Conservation (phyloP, 177 flowering plant species). For the Tripterygium wilfordii region DNA sequence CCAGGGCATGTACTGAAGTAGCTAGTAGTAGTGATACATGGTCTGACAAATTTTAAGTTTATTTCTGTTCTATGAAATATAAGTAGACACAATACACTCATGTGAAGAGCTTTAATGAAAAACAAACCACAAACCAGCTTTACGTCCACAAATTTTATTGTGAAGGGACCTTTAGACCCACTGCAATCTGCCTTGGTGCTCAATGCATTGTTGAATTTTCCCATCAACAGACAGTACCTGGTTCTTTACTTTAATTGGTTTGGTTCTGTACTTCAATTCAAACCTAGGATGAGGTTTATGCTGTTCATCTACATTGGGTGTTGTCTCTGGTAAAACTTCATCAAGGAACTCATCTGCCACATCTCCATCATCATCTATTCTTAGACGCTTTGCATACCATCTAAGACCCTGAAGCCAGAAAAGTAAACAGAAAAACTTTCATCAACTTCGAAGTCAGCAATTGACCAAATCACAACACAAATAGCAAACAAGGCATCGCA, state of each 20-base stretch:
- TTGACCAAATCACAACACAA: no score
- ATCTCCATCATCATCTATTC: constrained; percentile 93
- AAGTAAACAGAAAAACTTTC: no score
- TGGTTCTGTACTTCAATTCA: constrained; percentile 40
- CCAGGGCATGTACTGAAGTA: no score
- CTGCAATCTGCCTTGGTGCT: constrained; percentile 56
- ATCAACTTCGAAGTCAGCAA: no score
- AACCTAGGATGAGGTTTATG: constrained; percentile 39
- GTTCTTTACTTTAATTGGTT: constrained; percentile 51
- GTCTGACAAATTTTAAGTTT: no score
- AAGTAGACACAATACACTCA: no score
- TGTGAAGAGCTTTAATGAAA: background rate
- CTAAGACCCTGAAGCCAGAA: constrained; percentile 66
- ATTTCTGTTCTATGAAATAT: no score
- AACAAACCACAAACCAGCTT: background rate
- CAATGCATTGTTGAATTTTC: constrained; percentile 58
- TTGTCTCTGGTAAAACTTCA: constrained; percentile 43
- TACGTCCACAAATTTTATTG: background rate
- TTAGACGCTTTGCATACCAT: constrained; percentile 75
- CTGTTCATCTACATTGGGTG: constrained; percentile 23
- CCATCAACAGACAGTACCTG: constrained; percentile 57
- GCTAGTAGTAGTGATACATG: no score
- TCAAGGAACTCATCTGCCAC: constrained; percentile 89
- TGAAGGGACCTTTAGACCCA: constrained; percentile 39
- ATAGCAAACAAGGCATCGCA: no score